Conservation (phyloP, 352 stramenopile genomes). For the Phytophthora megakarya region DNA sequence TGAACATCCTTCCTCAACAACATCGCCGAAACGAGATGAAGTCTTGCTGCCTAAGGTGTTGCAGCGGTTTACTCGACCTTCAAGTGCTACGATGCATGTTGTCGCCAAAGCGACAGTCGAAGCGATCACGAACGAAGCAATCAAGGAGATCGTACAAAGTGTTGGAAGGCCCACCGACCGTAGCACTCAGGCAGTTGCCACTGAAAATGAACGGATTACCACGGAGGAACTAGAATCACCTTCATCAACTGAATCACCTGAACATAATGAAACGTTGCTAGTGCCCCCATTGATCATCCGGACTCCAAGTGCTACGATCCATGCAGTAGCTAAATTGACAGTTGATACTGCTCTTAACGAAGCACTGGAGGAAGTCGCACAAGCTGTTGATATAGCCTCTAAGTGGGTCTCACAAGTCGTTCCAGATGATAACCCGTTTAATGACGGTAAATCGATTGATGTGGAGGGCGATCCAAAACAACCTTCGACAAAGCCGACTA, state of each 20-base stretch:
- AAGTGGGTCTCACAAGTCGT: neutral
- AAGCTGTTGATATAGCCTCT: neutral
- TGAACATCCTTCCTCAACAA: neutral
- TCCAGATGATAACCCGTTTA: neutral
- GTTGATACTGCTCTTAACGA: too few relatives aligned
- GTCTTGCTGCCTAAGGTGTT: neutral
- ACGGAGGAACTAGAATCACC: neutral
- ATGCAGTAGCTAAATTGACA: too few relatives aligned
- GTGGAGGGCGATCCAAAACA: neutral
- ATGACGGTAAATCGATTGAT: neutral
- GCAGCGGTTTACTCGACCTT: neutral
- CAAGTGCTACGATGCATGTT: slow-evolving; percentile 16
- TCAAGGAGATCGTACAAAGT: slow-evolving; percentile 18
- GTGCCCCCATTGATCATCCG: too few relatives aligned
- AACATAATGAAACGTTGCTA: neutral
- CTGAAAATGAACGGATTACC: neutral
- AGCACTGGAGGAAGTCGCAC: too few relatives aligned
- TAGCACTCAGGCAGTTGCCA: too few relatives aligned
- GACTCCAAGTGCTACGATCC: too few relatives aligned
- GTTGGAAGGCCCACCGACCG: too few relatives aligned
- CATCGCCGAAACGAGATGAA: neutral
- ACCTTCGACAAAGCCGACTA: neutral
- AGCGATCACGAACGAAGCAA: slow-evolving; percentile 9
- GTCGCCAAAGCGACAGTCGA: slow-evolving; percentile 29
- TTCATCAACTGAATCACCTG: neutral